Evolutionary conservation across 179 eudicot genomes (phyloP).

Genomic region (Spergularia azorica): DNA sequence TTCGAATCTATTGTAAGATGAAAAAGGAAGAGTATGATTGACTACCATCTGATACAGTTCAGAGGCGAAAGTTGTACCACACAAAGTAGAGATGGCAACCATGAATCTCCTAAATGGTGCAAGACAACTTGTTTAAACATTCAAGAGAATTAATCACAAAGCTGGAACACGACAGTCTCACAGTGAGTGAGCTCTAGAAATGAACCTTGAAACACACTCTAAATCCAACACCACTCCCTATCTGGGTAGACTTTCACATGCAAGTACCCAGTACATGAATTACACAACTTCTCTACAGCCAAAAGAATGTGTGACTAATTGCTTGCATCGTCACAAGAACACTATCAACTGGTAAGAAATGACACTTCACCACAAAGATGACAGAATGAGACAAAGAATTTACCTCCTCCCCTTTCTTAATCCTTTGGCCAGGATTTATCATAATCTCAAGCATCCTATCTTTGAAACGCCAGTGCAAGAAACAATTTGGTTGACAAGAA

Average conservation of each 20-base stretch:
- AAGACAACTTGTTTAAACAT: slow-evolving; percentile 1
- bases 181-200: background rate
- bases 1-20: background rate
- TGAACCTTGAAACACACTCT: slow-evolving; percentile 2
- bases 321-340: background rate
- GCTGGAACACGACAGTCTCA: background rate
- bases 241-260: background rate
- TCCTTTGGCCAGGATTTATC: slow-evolving; percentile 90
- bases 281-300: background rate
- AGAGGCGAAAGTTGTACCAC: background rate
- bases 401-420: slow-evolving; percentile 95
- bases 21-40: background rate
- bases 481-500: slow-evolving; percentile 93
- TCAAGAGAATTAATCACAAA: background rate
- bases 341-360: background rate
- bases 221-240: background rate
- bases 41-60: background rate
- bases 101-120: background rate
- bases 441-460: slow-evolving; percentile 99
- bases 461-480: slow-evolving; percentile 97
- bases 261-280: background rate
- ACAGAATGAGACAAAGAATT: slow-evolving; percentile 8
- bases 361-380: background rate
- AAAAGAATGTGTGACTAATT: background rate
- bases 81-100: background rate